Conservation (phyloP, 176 grass and related monocot species). For the Poa annua region DNA sequence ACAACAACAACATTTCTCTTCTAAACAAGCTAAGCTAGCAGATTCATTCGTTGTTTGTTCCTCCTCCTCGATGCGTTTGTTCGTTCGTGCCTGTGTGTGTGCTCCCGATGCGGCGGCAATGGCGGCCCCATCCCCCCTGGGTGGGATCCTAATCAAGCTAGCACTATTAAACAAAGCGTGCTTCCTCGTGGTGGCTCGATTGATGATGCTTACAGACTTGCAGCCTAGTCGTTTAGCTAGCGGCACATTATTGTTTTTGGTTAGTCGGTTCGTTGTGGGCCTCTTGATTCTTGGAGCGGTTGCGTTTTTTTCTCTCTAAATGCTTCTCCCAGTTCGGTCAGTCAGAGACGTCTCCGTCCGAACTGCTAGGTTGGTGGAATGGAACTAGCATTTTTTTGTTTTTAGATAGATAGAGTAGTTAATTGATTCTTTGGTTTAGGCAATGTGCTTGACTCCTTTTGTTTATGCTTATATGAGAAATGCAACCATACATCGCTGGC, state of each 20-base stretch:
- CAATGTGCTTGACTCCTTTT: slow-evolving; percentile 29
- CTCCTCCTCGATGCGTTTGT: background rate
- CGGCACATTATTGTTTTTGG: slow-evolving; percentile 42
- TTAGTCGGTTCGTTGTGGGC: slow-evolving; percentile 43
- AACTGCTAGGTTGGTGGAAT: slow-evolving; percentile 45
- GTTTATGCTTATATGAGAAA: slow-evolving; percentile 2
- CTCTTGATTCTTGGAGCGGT: slow-evolving; percentile 43
- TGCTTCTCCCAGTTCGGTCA: background rate
- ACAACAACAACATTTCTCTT: no score
- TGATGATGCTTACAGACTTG: slow-evolving; percentile 46
- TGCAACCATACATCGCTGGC: background rate
- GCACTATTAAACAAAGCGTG: background rate
- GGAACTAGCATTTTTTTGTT: slow-evolving; percentile 28
- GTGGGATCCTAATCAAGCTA: slow-evolving; percentile 31
- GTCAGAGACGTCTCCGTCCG: slow-evolving; percentile 24
- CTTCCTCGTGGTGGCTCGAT: slow-evolving; percentile 29
- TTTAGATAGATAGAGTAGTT: slow-evolving; percentile 22
- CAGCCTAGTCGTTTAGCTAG: slow-evolving; percentile 23
- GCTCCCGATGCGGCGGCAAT: slow-evolving; percentile 9
- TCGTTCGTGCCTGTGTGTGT: background rate
- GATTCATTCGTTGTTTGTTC: background rate
- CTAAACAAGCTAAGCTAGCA: no score
- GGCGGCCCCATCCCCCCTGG: background rate
- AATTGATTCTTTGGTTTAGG: slow-evolving; percentile 17
- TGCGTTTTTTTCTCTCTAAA: slow-evolving; percentile 19